Evolutionary conservation across 768 basidiomycete species (phyloP), one percentile per base, ranked within the genome.

Genomic region (Lactarius sanguifluus): DNA sequence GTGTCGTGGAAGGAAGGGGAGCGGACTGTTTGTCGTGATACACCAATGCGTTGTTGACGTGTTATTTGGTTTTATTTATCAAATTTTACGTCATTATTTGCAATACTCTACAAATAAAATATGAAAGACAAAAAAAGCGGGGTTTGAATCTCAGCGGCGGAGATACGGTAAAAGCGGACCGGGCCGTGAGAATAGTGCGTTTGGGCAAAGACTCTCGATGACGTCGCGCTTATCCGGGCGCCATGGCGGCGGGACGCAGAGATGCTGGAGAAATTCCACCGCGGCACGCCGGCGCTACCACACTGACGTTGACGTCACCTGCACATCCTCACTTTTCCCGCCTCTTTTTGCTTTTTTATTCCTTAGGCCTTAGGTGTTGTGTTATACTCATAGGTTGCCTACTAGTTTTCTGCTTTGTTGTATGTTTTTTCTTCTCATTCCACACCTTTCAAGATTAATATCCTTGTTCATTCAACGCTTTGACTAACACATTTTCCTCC

Each of bases 191-290:
- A n/a, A n/a, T n/a, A n/a, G n/a, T n/a, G n/a, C n/a, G n/a, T n/a
- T n/a, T n/a, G n/a, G n/a, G n/a, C n/a, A n/a, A n/a, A n/a, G n/a
- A n/a, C n/a, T n/a, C n/a, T n/a, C 30, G 87, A 85, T 54, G 91
- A 93, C 71, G 84, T 88, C 20, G 82, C 85, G 16, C 81, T 89
- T 50, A 78, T 79, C 64, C 91, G 90, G 15, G 85, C 90, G 0
- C 90, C 91, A n/a, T n/a, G n/a, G n/a, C n/a, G n/a, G 3, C 78
- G 77, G 78, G 77, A 78, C 16, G 68, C 70, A 0, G 68, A 69
- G 45, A 65, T 40, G 20, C 64, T 66, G 16, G 62, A 63, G 57
- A 56, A 59, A 18, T 65, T 71, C 47, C 68, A 66, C 43, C 63
- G 67, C 20, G 28, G 16, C 32, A 47, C 59, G 2, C 7, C 59